Conservation (phyloP, 2,329 filamentous ascomycete species). For the Podosphaera fusca region DNA sequence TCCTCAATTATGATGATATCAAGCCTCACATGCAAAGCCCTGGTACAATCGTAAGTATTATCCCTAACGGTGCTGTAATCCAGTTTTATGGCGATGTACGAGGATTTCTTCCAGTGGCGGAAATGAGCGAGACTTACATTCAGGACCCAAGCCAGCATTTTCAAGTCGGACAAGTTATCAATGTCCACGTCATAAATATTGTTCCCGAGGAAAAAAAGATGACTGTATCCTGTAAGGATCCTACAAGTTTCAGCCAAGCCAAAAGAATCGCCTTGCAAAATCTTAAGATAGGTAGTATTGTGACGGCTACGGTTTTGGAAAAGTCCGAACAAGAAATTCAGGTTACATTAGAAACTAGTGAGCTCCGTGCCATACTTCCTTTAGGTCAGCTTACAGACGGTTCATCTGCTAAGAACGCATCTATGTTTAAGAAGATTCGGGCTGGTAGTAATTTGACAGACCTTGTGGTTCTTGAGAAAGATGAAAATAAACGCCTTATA, state of each 20-base stretch:
- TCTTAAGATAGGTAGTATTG: constrained; percentile 48
- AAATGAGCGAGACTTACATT: constrained; percentile 97
- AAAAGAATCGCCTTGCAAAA: constrained; percentile 56
- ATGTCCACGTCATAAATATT: constrained; percentile 65
- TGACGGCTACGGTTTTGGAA: constrained; percentile 59
- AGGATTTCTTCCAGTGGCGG: constrained; percentile 75
- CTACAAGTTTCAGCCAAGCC: constrained; percentile 48
- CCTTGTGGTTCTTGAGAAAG: constrained; percentile 70
- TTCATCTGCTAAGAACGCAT: constrained; percentile 52
- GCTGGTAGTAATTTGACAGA: constrained; percentile 66
- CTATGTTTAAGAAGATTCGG: constrained; percentile 56
- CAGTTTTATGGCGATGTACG: constrained; percentile 73
- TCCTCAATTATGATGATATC: constrained; percentile 56
- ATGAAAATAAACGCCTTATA: constrained; percentile 52
- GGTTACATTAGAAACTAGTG: constrained; percentile 50
- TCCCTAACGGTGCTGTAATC: constrained; percentile 59
- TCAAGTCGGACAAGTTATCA: constrained; percentile 72
- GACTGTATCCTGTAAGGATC: constrained; percentile 82
- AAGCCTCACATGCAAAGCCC: constrained; percentile 53
- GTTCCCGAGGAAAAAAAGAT: constrained; percentile 48
- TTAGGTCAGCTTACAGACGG: constrained; percentile 69
- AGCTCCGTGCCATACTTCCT: constrained; percentile 56
- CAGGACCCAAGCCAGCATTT: constrained; percentile 78
- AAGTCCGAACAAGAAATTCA: constrained; percentile 56
- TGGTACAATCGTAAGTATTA: constrained; percentile 68